phyloP scores from a whole-genome alignment of 2,329 filamentous ascomycete genomes.

The Bertia moriformis region DNA sequence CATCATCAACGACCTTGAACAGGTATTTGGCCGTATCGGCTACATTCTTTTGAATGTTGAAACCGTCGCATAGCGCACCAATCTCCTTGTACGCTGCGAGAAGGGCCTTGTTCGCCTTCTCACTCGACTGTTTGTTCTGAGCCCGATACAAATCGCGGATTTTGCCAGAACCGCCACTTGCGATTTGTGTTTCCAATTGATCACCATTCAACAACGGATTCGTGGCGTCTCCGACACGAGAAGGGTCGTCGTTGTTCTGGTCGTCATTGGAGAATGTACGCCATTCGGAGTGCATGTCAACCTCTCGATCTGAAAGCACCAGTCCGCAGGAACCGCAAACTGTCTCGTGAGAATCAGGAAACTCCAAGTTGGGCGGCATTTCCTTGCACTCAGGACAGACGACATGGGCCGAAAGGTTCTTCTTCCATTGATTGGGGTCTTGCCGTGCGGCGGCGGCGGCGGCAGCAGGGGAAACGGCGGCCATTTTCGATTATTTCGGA shows the following conservation, averaged over 20 bases:
- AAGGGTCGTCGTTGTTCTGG: slow-evolving; percentile 51
- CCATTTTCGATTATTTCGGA: neutral
- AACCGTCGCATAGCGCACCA: slow-evolving; percentile 41
- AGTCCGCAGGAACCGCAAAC: slow-evolving; percentile 51
- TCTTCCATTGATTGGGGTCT: slow-evolving; percentile 31
- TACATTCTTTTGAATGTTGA: slow-evolving; percentile 35
- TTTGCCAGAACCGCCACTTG: slow-evolving; percentile 37
- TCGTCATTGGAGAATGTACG: slow-evolving; percentile 58
- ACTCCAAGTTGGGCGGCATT: slow-evolving; percentile 45
- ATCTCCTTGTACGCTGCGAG: slow-evolving; percentile 52
- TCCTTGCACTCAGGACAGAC: slow-evolving; percentile 51
- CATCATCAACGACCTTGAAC: slow-evolving; percentile 49
- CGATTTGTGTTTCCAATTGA: slow-evolving; percentile 46
- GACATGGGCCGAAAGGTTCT: slow-evolving; percentile 44
- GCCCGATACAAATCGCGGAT: slow-evolving; percentile 45
- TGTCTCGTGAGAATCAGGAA: slow-evolving; percentile 44
- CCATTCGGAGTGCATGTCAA: slow-evolving; percentile 56
- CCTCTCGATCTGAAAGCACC: slow-evolving; percentile 43
- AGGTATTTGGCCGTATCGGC: slow-evolving; percentile 47
- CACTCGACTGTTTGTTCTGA: slow-evolving; percentile 45
- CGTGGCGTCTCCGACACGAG: slow-evolving; percentile 50
- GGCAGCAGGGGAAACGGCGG: neutral
- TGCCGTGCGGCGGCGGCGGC: slow-evolving; percentile 2
- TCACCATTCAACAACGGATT: slow-evolving; percentile 48
- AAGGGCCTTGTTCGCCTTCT: slow-evolving; percentile 48